phyloP scores from a whole-genome alignment of 805 yeast genomes.

The Candida insectorum region DNA sequence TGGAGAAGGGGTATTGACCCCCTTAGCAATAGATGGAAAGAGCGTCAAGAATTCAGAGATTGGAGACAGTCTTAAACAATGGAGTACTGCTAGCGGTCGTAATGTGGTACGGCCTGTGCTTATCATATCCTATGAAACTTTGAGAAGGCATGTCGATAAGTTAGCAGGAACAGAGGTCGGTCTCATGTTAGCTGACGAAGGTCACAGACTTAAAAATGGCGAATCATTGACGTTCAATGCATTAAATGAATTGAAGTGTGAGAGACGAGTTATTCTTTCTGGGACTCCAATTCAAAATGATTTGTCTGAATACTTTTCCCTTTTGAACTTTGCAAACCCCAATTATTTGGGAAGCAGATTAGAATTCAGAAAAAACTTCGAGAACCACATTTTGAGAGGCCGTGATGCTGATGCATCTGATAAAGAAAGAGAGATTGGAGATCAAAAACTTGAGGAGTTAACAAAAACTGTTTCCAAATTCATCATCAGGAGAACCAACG shows the following conservation, averaged over 20 bases:
- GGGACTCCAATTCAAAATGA: constrained; percentile 98
- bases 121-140: constrained; percentile 90
- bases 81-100: constrained; percentile 89
- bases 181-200: constrained; percentile 60
- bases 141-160: constrained; percentile 78
- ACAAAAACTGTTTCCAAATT: constrained; percentile 79
- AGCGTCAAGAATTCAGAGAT: constrained; percentile 69
- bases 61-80: constrained; percentile 61
- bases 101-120: constrained; percentile 89
- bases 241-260: constrained; percentile 75
- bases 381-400: constrained; percentile 73
- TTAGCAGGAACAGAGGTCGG: constrained; percentile 80
- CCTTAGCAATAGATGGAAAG: constrained; percentile 91
- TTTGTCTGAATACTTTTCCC: constrained; percentile 86
- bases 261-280: constrained; percentile 84
- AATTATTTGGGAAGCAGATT: constrained; percentile 80
- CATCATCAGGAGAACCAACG: constrained; percentile 93
- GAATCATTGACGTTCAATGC: constrained; percentile 91
- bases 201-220: constrained; percentile 55
- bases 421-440: constrained; percentile 67
- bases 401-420: constrained; percentile 90
- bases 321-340: constrained; percentile 90
- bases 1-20: constrained; percentile 85
- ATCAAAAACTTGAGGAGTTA: constrained; percentile 62
- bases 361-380: constrained; percentile 84